A percentile compares a stretch with the other conserved stretches of the same genome.
phyloP scores from a whole-genome alignment of 148 eudicot species.

The Beta vulgaris region DNA sequence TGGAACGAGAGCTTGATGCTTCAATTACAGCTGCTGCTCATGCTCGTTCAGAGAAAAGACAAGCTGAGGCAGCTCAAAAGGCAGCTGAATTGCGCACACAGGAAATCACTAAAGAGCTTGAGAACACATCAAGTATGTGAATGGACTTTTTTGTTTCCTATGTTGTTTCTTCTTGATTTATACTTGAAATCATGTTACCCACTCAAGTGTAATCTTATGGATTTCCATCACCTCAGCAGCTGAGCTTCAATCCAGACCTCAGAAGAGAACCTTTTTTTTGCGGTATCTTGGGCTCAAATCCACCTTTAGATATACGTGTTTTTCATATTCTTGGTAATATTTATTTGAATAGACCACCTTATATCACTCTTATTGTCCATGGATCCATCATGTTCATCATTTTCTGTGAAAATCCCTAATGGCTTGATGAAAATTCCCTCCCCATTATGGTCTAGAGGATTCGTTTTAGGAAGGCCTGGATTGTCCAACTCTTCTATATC shows the following conservation, averaged over 20 bases:
- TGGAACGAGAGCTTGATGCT: constrained; percentile 88
- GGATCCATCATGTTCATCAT: no score
- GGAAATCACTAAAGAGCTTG: constrained; percentile 84
- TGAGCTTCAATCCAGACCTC: neutral
- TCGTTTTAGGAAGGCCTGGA: neutral
- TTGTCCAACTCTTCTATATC: neutral
- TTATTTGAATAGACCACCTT: no score
- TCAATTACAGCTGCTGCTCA: constrained; percentile 93
- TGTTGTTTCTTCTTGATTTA: neutral
- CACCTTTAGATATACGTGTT: no score
- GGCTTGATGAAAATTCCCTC: no score
- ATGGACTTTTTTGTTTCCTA: neutral
- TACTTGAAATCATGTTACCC: neutral
- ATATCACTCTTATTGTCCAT: no score
- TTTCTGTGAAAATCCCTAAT: no score
- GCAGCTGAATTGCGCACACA: constrained; percentile 83
- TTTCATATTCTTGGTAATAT: no score
- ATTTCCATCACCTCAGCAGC: neutral
- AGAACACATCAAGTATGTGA: constrained; percentile 88
- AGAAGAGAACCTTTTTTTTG: no score
- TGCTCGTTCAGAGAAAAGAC: constrained; percentile 91
- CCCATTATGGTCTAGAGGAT: no score
- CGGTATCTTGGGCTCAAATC: no score
- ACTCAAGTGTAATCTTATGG: neutral
- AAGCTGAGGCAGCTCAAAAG: constrained; percentile 84